phyloP scores from a whole-genome alignment of 2,329 filamentous ascomycete species.

The Penicillium sp. region DNA sequence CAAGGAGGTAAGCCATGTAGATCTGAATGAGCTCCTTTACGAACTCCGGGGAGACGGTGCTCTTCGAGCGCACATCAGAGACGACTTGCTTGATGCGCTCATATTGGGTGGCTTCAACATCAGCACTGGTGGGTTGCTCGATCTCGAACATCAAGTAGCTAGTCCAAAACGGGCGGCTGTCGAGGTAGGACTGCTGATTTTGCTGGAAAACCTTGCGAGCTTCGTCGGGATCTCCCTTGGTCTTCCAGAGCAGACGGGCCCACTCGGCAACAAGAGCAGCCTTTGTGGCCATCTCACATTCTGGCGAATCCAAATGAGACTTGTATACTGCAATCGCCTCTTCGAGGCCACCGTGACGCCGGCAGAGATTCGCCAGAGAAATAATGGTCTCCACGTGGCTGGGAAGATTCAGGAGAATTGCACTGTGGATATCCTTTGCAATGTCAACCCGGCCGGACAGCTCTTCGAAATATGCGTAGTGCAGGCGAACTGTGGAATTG shows the following conservation, averaged over 20 bases:
- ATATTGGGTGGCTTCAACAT: constrained; percentile 59
- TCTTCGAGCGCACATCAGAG: constrained; percentile 66
- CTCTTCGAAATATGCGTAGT: constrained; percentile 95
- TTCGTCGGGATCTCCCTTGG: constrained; percentile 71
- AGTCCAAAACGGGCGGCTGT: constrained; percentile 84
- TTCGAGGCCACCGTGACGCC: constrained; percentile 75
- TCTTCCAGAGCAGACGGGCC: constrained; percentile 81
- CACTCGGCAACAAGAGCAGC: constrained; percentile 83
- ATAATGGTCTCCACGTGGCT: constrained; percentile 82
- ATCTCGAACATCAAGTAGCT: constrained; percentile 86
- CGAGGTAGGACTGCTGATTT: constrained; percentile 76
- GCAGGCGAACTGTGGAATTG: constrained; percentile 72
- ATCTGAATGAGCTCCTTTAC: constrained; percentile 69
- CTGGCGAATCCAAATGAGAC: constrained; percentile 66
- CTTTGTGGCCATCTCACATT: constrained; percentile 71
- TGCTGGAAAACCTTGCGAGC: constrained; percentile 77
- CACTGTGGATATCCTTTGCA: constrained; percentile 76
- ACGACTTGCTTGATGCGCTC: constrained; percentile 75
- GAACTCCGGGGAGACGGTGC: constrained; percentile 58
- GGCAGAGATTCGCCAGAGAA: constrained; percentile 78
- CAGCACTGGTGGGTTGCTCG: constrained; percentile 65
- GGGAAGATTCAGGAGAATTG: constrained; percentile 69
- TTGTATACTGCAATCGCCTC: constrained; percentile 80
- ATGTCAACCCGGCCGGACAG: constrained; percentile 68
- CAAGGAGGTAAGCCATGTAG: constrained; percentile 79